Evolutionary conservation across 2,329 filamentous ascomycete species (phyloP).

Genomic region (Zelopaecilomyces penicillatus): DNA sequence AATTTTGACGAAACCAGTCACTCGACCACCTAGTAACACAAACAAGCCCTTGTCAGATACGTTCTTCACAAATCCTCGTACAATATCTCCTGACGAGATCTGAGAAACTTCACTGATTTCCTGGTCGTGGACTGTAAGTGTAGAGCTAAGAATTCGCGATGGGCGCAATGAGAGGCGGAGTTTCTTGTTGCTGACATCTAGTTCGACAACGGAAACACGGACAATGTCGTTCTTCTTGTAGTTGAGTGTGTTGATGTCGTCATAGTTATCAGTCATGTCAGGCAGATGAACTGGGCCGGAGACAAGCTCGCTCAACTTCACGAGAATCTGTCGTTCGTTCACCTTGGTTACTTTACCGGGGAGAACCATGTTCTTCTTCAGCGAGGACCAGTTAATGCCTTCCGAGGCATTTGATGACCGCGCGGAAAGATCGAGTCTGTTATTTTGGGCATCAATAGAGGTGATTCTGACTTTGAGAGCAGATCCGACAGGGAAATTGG

Average conservation of each 20-base stretch:
- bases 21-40: conserved; percentile 69
- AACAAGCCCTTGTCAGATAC: conserved; percentile 86
- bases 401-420: conserved; percentile 44
- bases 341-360: conserved; percentile 79
- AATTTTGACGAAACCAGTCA: conserved; percentile 77
- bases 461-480: conserved; percentile 75
- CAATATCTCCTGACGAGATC: conserved; percentile 65
- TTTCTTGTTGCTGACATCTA: conserved; percentile 79
- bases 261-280: conserved; percentile 81
- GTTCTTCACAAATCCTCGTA: conserved; percentile 88
- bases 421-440: conserved; percentile 76
- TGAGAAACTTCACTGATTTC: conserved; percentile 67
- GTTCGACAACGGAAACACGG: conserved; percentile 72
- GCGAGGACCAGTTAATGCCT: conserved; percentile 56
- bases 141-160: conserved; percentile 82
- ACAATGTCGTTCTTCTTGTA: conserved; percentile 81
- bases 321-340: conserved; percentile 72
- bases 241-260: conserved; percentile 64
- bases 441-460: conserved; percentile 61
- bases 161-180: conserved; percentile 74
- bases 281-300: conserved; percentile 74
- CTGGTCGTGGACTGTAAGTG: conserved; percentile 68
- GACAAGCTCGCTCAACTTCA: conserved; percentile 74
- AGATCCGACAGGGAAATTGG: conserved; percentile 83
- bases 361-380: conserved; percentile 73